phyloP scores from a whole-genome alignment of 2,329 filamentous ascomycete genomes.

The Plectosphaerella cucumerina region DNA sequence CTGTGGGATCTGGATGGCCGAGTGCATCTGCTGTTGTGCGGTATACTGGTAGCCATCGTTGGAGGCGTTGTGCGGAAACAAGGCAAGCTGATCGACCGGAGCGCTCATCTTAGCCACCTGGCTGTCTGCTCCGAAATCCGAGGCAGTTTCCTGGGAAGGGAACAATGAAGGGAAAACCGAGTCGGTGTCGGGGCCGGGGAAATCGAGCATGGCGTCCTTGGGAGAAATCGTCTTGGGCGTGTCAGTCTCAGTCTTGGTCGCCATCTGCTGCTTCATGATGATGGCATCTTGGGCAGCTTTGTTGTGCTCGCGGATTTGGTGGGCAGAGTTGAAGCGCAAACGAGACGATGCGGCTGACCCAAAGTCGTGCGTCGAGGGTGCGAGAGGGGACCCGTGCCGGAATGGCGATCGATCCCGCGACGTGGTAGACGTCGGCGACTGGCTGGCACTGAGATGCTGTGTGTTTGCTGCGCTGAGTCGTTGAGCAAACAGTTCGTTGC shows the following conservation, averaged over 20 bases:
- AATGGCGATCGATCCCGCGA: slow-evolving; percentile 77
- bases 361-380: slow-evolving; percentile 43
- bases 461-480: slow-evolving; percentile 75
- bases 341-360: slow-evolving; percentile 12
- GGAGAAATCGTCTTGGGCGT: slow-evolving; percentile 87
- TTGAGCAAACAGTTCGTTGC: slow-evolving; percentile 65
- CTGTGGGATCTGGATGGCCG: slow-evolving; percentile 14
- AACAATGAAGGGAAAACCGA: slow-evolving; percentile 67
- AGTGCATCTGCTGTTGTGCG: slow-evolving; percentile 26
- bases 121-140: slow-evolving; percentile 32
- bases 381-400: slow-evolving; percentile 63
- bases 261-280: slow-evolving; percentile 35
- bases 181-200: slow-evolving; percentile 69
- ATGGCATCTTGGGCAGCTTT: slow-evolving; percentile 57
- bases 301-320: slow-evolving; percentile 56
- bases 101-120: slow-evolving; percentile 30
- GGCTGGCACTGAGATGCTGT: slow-evolving; percentile 59
- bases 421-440: slow-evolving; percentile 41
- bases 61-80: slow-evolving; percentile 16
- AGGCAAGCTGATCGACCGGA: slow-evolving; percentile 13
- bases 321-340: slow-evolving; percentile 47
- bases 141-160: slow-evolving; percentile 48
- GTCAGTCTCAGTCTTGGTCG: slow-evolving; percentile 35
- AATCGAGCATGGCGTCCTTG: slow-evolving; percentile 86
- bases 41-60: slow-evolving; percentile 19